Percentiles rank a stretch among this genome's conserved stretches.
Evolutionary conservation across 129 eudicot species (phyloP).

Genomic region (Pittosporum tobira): DNA sequence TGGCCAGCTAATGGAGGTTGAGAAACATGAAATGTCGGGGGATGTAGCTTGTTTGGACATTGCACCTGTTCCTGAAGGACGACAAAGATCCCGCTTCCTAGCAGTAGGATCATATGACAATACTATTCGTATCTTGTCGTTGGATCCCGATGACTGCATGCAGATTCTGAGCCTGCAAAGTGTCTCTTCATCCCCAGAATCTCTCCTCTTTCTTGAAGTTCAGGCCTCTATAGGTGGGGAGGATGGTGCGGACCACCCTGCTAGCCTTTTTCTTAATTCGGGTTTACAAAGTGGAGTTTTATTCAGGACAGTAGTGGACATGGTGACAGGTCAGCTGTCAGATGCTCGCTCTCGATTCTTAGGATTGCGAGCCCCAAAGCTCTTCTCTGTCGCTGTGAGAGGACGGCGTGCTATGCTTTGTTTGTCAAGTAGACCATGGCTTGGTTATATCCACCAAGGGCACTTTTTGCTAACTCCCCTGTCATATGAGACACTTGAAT

Average conservation of each 20-base stretch:
- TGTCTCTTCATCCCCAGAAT: constrained; percentile 93
- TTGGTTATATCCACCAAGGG: constrained; percentile 95
- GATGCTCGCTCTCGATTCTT: constrained; percentile 94
- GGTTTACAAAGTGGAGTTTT: constrained; percentile 94
- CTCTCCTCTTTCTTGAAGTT: constrained; percentile 93
- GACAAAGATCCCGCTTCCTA: constrained; percentile 90
- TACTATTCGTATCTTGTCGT: constrained; percentile 73
- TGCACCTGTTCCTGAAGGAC: constrained; percentile 99
- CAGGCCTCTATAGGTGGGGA: constrained; percentile 98
- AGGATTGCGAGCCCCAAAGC: constrained; percentile 92
- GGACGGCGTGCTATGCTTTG: constrained; percentile 97
- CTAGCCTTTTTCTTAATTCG: constrained; percentile 81
- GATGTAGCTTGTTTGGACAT: constrained; percentile 98
- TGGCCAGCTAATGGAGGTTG: constrained; percentile 94
- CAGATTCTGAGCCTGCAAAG: constrained; percentile 85
- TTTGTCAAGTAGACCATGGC: constrained; percentile 98
- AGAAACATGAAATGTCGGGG: constrained; percentile 95
- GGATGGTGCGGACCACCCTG: constrained; percentile 99
- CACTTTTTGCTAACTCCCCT: constrained; percentile 90
- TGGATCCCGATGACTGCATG: constrained; percentile 99
- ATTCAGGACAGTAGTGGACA: constrained; percentile 91
- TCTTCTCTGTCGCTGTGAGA: constrained; percentile 74
- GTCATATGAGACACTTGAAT: constrained; percentile 87
- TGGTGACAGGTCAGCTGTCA: constrained; percentile 96
- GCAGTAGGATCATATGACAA: constrained; percentile 98